A percentile compares a stretch with the other conserved stretches of the same genome.
These are phyloP conservation scores for Handroanthus guayacan DNA, from an alignment of 257 asterid genomes.

Conservation along the genomic window DNA sequence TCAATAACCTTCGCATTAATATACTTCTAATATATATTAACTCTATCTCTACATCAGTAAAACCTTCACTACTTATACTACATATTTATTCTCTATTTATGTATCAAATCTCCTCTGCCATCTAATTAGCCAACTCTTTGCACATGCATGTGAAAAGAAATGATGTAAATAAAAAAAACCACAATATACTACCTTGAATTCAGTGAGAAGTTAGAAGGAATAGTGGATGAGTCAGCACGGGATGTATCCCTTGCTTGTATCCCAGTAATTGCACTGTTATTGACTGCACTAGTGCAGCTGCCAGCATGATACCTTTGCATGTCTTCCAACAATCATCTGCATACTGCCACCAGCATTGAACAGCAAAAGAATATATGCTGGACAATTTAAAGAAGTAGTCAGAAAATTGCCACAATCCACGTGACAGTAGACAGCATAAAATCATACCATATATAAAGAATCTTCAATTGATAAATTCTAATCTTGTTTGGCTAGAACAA, in stretches of 20 bases:
- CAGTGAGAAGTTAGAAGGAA: slow-evolving; percentile 69
- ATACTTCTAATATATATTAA: slow-evolving; percentile 6
- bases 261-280: slow-evolving; percentile 73
- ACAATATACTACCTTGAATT: slow-evolving; percentile 69
- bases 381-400: slow-evolving; percentile 33
- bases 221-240: slow-evolving; percentile 70
- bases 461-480: background rate
- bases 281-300: slow-evolving; percentile 99
- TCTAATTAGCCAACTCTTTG: slow-evolving; percentile 1
- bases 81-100: background rate
- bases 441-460: slow-evolving; percentile 1
- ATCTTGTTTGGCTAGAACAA: background rate
- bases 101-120: background rate
- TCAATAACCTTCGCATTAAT: slow-evolving; percentile 16
- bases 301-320: slow-evolving; percentile 98
- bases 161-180: slow-evolving; percentile 23
- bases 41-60: slow-evolving; percentile 15
- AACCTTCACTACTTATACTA: background rate
- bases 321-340: slow-evolving; percentile 90
- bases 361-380: slow-evolving; percentile 47
- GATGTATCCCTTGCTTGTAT: slow-evolving; percentile 80
- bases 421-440: background rate
- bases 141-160: slow-evolving; percentile 17
- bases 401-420: slow-evolving; percentile 8
- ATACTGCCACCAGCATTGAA: slow-evolving; percentile 97